These are phyloP conservation scores for Metahyphopichia silvanorum DNA, from an alignment of 805 yeast genomes.

Conservation along the genomic window DNA sequence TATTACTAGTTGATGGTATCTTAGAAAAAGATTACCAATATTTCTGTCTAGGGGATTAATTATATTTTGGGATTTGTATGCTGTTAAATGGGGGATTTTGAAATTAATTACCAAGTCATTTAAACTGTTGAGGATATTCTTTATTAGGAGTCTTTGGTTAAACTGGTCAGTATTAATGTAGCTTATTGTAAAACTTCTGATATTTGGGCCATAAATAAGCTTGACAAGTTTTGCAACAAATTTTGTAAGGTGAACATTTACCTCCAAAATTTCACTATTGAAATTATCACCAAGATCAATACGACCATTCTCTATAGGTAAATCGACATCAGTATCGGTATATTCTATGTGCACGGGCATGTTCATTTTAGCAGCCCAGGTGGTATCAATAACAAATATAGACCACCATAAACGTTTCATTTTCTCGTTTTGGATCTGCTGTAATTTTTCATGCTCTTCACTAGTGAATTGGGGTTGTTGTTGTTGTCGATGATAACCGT, in stretches of 20 bases:
- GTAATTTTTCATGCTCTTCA: conserved; percentile 1
- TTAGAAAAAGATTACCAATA: conserved; percentile 29
- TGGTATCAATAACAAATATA: conserved; percentile 34
- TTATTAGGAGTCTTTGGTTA: conserved; percentile 32
- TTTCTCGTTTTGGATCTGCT: conserved; percentile 17
- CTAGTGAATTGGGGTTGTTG: conserved; percentile 2
- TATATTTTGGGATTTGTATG: conserved; percentile 17
- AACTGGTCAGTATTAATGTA: conserved; percentile 39
- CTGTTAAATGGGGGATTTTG: conserved; percentile 25
- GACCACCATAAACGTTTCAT: conserved; percentile 42
- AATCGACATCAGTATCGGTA: conserved; percentile 41
- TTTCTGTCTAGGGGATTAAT: conserved; percentile 20
- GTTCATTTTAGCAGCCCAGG: conserved; percentile 38
- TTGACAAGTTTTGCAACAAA: conserved; percentile 32
- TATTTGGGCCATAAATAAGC: conserved; percentile 38
- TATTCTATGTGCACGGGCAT: conserved; percentile 39
- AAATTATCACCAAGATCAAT: conserved; percentile 27
- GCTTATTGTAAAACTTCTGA: conserved; percentile 35
- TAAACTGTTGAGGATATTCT: conserved; percentile 25
- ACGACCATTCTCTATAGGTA: conserved; percentile 31
- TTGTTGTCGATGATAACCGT: conserved; percentile 33
- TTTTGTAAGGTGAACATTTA: conserved; percentile 38
- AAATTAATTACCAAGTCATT: conserved; percentile 28
- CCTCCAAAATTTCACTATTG: conserved; percentile 26
- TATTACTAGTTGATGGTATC: conserved; percentile 33